phyloP scores from a whole-genome alignment of 306 rosid species.

The Phaseolus lunatus region DNA sequence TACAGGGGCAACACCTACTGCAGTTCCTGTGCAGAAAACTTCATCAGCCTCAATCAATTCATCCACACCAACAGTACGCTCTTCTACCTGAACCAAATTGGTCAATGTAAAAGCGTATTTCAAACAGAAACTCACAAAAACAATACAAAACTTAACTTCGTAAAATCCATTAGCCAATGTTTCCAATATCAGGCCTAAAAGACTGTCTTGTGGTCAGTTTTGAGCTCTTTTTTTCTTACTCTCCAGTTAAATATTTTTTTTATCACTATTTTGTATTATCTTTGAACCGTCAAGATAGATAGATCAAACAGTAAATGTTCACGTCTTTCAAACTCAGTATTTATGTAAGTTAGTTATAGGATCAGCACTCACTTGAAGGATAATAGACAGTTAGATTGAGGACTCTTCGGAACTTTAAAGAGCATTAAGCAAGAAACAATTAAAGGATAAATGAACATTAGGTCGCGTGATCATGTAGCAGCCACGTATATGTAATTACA shows the following conservation, averaged over 20 bases:
- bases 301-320: too few species aligned
- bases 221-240: not conserved
- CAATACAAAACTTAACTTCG: not conserved
- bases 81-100: slow-evolving; percentile 68
- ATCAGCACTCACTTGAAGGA: too few species aligned
- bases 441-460: not conserved
- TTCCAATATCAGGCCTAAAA: not conserved
- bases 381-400: too few species aligned
- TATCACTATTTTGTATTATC: not conserved
- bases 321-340: too few species aligned
- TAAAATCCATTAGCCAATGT: not conserved
- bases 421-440: not conserved
- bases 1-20: slow-evolving; percentile 84
- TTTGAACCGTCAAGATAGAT: too few species aligned
- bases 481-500: not conserved
- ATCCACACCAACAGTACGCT: slow-evolving; percentile 58
- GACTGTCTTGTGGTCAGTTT: not conserved
- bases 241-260: not conserved
- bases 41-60: slow-evolving; percentile 81
- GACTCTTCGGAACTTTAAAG: not conserved
- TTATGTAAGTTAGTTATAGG: too few species aligned
- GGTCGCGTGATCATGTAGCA: not conserved
- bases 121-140: not conserved
- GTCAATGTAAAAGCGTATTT: not conserved
- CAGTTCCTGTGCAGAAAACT: slow-evolving; percentile 96